A percentile compares a stretch with the other conserved stretches of the same genome.
phyloP scores from a whole-genome alignment of 2,329 filamentous ascomycete genomes.

The Echinosphaeria canescens region DNA sequence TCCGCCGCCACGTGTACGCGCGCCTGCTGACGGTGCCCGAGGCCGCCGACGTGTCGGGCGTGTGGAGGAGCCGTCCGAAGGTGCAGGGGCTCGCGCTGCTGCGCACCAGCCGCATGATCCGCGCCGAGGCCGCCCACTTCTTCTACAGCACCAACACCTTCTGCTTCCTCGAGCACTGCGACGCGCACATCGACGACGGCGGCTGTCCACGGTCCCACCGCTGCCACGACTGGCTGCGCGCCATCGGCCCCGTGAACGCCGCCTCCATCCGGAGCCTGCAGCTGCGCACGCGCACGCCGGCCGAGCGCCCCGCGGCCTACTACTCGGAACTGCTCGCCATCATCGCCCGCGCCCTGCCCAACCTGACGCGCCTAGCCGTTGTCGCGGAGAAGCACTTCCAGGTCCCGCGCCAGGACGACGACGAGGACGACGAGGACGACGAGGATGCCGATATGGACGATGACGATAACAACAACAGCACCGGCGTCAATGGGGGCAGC shows the following conservation, averaged over 20 bases:
- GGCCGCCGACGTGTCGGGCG: conserved; percentile 1
- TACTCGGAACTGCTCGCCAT: conserved; percentile 1
- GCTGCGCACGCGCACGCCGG: conserved; percentile 2
- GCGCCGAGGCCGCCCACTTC: conserved; percentile 1
- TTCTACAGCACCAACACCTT: conserved; percentile 3
- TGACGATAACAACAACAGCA: no score
- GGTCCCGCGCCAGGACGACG: not conserved
- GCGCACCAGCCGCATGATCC: conserved; percentile 1
- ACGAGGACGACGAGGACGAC: no score
- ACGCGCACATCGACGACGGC: conserved; percentile 1
- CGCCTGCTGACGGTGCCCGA: not conserved
- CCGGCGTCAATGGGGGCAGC: no score
- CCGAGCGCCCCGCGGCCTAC: conserved; percentile 1
- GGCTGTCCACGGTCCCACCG: no score
- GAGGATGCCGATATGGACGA: no score
- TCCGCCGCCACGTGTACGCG: conserved; percentile 1
- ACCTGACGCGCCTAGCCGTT: conserved; percentile 1
- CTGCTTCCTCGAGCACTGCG: conserved; percentile 3
- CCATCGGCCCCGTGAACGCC: conserved; percentile 1
- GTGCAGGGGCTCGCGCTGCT: conserved; percentile 2
- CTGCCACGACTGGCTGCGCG: not conserved
- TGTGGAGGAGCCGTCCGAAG: not conserved
- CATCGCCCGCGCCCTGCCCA: not conserved
- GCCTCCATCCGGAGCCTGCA: conserved; percentile 1
- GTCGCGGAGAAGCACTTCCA: conserved; percentile 1